Evolutionary conservation across 192 early-diverging fungal species (phyloP).

Genomic region (Coemansia asiatica): DNA sequence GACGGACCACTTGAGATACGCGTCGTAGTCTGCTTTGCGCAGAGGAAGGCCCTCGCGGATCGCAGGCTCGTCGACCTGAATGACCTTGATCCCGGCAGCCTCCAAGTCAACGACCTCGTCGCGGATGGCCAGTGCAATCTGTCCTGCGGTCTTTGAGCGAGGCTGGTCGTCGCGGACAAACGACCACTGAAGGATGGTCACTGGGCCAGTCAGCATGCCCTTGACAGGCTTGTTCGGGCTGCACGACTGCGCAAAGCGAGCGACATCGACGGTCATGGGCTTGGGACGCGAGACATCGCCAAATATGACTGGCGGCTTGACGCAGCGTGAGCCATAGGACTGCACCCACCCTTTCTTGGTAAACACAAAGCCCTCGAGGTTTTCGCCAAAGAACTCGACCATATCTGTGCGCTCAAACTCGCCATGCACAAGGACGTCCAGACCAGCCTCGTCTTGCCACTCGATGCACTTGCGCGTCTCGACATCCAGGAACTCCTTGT

Average conservation of each 20-base stretch:
- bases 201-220: conserved; percentile 98
- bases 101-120: conserved; percentile 96
- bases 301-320: conserved; percentile 96
- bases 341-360: conserved; percentile 97
- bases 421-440: conserved; percentile 97
- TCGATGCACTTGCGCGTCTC: conserved; percentile 84
- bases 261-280: conserved; percentile 90
- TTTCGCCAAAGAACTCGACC: conserved; percentile 98
- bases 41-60: conserved; percentile 98
- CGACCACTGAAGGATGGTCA: conserved; percentile 98
- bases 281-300: conserved; percentile 90
- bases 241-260: conserved; percentile 82
- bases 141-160: conserved; percentile 74
- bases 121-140: conserved; percentile 93
- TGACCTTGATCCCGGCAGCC: conserved; percentile 84
- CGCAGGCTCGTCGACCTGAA: conserved; percentile 99
- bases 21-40: conserved; percentile 79
- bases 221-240: conserved; percentile 88
- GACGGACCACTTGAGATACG: conserved; percentile 95
- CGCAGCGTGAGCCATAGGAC: conserved; percentile 94
- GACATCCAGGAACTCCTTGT: conserved; percentile 79
- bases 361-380: conserved; percentile 90
- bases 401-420: conserved; percentile 96
- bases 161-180: conserved; percentile 98
- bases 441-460: conserved; percentile 84